Base-by-base conservation (phyloP, 2,329 filamentous ascomycete species). In the Curvularia sp. region DNA sequence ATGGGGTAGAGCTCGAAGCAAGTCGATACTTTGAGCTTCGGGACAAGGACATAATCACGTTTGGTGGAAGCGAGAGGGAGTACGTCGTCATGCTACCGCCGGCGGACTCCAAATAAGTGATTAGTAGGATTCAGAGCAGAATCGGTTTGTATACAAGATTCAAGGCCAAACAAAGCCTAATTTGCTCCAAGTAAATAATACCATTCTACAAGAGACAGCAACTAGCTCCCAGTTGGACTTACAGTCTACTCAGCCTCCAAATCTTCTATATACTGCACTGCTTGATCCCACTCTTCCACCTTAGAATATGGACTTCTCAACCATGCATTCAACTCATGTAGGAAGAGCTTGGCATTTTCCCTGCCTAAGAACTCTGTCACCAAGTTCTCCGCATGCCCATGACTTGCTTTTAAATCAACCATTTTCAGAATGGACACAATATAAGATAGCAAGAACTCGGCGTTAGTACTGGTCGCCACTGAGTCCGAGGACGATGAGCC, bases 31-130 rank as follows among this genome's bases (percentile, higher is more conserved):
- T 97, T 52, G 94, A 99, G 78, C 78, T 98, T 55, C 85, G 89
- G 74, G 89, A 95, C 75, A 93, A 93, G 79, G 95, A 99, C 77
- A 87, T 99, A 74, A 77, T 99, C 57, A 87, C 87, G 72, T 96
- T 99, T 79, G 95, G 93, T 9, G 84, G 90, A 59, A 97, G 92
- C 74, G 90, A 91, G 58, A 86, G 93, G 69, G 95, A 99, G 78
- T 99, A 98, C 77, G 92, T 99, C n/a, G 77, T 98, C 59, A 95
- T 98, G 91, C 84, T 97, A 58, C 85, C 86, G 30, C 74, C 74
- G 20, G 64, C 66, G 5, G 74, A 75, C 15, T 35, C 47, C 3
- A 48, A 56, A 20, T 52, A 55, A 35, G 22, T 39, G 10, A 22
- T 18, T 24, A 35, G 41, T n/a, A 7, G n/a, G 10, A 33, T 10